phyloP scores from a whole-genome alignment of 352 stramenopile genomes.

The Globisporangium rhizosaccharum region DNA sequence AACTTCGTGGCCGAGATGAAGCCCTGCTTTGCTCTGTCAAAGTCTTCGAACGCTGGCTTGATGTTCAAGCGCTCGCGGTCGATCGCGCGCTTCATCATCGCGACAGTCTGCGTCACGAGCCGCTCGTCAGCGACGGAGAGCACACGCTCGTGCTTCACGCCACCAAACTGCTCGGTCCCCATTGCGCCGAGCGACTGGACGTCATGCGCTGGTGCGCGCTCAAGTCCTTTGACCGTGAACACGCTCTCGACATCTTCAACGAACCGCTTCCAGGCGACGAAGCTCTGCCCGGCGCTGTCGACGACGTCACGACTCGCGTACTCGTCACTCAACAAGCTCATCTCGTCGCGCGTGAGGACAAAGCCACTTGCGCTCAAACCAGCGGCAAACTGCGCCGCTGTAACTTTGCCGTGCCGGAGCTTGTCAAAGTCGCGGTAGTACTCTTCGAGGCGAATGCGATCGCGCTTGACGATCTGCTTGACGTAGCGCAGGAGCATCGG shows the following conservation, averaged over 20 bases:
- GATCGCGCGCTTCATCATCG: slow-evolving; percentile 49
- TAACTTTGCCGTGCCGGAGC: slow-evolving; percentile 75
- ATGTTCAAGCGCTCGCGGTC: slow-evolving; percentile 69
- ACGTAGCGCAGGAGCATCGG: slow-evolving; percentile 77
- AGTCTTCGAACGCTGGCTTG: slow-evolving; percentile 81
- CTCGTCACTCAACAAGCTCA: slow-evolving; percentile 43
- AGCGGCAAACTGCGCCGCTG: slow-evolving; percentile 49
- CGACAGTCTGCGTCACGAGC: slow-evolving; percentile 36
- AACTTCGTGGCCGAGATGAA: slow-evolving; percentile 79
- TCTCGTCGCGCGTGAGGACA: slow-evolving; percentile 50
- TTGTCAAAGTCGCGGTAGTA: slow-evolving; percentile 85
- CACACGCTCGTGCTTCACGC: slow-evolving; percentile 44
- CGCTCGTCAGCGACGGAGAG: slow-evolving; percentile 44
- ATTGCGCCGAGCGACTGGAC: slow-evolving; percentile 34
- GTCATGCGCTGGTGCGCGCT: slow-evolving; percentile 56
- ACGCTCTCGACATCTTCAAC: slow-evolving; percentile 79
- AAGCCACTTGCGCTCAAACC: slow-evolving; percentile 55
- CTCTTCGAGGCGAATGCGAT: slow-evolving; percentile 76
- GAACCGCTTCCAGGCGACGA: slow-evolving; percentile 71
- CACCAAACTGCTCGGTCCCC: slow-evolving; percentile 53
- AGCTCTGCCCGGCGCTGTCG: slow-evolving; percentile 52
- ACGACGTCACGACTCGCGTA: slow-evolving; percentile 47
- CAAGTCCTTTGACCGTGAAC: slow-evolving; percentile 72
- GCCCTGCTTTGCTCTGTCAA: slow-evolving; percentile 71
- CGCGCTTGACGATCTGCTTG: slow-evolving; percentile 74